Evolutionary conservation across 2,329 filamentous ascomycete species (phyloP).

Genomic region (Talaromyces sp.): DNA sequence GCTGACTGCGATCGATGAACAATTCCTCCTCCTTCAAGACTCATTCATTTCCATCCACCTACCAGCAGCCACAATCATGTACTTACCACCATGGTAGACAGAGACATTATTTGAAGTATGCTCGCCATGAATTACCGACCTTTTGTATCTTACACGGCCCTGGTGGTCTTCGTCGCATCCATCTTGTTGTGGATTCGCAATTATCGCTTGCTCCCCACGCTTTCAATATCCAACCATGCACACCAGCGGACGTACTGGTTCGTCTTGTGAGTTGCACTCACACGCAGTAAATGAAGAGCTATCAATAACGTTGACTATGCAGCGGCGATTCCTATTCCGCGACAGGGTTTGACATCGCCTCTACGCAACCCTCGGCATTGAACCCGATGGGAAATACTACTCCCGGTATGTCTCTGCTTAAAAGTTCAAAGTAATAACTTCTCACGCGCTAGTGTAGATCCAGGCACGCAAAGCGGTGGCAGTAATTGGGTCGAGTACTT

Average conservation of each 20-base stretch:
- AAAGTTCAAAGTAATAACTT: neutral
- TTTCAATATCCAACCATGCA: slow-evolving; percentile 10
- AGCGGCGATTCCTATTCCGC: slow-evolving; percentile 17
- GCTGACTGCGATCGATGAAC: too few relatives aligned
- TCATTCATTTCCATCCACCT: too few relatives aligned
- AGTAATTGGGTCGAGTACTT: slow-evolving; percentile 16
- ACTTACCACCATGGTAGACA: too few relatives aligned
- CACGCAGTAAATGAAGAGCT: neutral
- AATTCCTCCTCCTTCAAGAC: too few relatives aligned
- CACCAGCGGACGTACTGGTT: slow-evolving; percentile 16
- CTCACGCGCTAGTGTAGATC: slow-evolving; percentile 10
- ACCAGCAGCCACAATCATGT: too few relatives aligned
- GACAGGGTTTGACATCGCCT: slow-evolving; percentile 10
- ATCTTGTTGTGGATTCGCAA: slow-evolving; percentile 13
- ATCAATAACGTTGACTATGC: neutral
- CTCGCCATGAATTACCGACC: slow-evolving; percentile 16
- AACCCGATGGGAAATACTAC: slow-evolving; percentile 17
- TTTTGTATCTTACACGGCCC: slow-evolving; percentile 6
- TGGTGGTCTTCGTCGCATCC: slow-evolving; percentile 14
- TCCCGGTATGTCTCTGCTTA: slow-evolving; percentile 5
- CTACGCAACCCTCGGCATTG: slow-evolving; percentile 10
- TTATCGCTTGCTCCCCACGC: neutral
- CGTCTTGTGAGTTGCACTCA: slow-evolving; percentile 18
- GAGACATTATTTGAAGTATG: too few relatives aligned
- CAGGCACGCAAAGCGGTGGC: slow-evolving; percentile 17